These are phyloP conservation scores for Pestalotiopsis sp. DNA, from an alignment of 2,329 filamentous ascomycete genomes.

Conservation along the genomic window DNA sequence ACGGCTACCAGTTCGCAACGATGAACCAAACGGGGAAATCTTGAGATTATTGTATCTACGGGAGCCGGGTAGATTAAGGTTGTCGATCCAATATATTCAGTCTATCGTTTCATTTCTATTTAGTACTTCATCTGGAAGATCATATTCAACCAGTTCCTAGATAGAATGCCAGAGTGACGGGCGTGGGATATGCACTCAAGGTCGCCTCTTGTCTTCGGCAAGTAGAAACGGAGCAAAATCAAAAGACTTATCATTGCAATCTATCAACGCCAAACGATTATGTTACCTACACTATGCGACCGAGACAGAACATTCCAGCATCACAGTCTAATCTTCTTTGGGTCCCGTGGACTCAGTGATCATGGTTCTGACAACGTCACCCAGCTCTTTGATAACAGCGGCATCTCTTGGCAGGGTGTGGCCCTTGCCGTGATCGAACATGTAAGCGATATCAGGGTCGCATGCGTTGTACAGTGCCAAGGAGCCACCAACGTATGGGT, in stretches of 20 bases:
- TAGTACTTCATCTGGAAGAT: background rate
- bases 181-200: background rate
- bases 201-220: too few relatives aligned
- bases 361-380: conserved; percentile 40
- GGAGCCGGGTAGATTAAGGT: background rate
- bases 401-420: conserved; percentile 60
- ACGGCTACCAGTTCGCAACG: background rate
- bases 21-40: background rate
- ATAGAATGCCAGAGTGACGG: background rate
- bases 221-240: too few relatives aligned
- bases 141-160: background rate
- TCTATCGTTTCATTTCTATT: background rate
- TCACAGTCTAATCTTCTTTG: background rate
- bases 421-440: conserved; percentile 67
- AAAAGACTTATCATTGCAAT: background rate
- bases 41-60: background rate
- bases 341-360: conserved; percentile 22
- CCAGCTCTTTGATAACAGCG: conserved; percentile 46
- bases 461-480: conserved; percentile 64
- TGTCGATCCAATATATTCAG: background rate
- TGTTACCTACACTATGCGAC: conserved; percentile 31
- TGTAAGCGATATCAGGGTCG: conserved; percentile 55
- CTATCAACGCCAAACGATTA: background rate
- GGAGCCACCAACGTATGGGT: conserved; percentile 61
- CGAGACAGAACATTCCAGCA: conserved; percentile 35